Evolutionary conservation across 1,139 yeast species (phyloP), one percentile per base, ranked within the genome.

Genomic region (Yamadazyma dendronema): DNA sequence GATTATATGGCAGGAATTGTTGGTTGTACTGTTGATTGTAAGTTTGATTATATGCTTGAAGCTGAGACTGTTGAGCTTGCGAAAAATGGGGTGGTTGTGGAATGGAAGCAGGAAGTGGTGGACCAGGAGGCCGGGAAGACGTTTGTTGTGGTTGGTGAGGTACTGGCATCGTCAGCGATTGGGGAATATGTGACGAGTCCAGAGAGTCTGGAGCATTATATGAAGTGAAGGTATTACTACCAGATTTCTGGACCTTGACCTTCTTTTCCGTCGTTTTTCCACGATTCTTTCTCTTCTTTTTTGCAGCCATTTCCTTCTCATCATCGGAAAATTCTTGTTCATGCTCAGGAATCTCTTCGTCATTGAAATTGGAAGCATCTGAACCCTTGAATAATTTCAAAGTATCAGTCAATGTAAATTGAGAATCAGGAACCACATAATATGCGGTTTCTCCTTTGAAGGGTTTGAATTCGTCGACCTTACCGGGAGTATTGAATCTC

Each of bases 261-360:
- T 37, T 46, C 57, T 46, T 53, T 13, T 48, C 63, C 36, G 59
- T 65, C 41, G 65, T 67, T 37, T 66, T 62, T 39, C 68, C 72
- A 49, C 69, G 76, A 54, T 77, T 81, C 61, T 77, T 81, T 36
- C 70, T 65, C 14, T 74, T 70, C 51, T 80, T 86, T 52, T 78
- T 79, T 3, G 76, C 74, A 10, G 73, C 75, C 50, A 61, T 52
- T 48, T 90, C 97, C 49, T 74, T 74, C 56, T 90, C 97, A 60
- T 92, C 97, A 54, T 92, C 97, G 0, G 96, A 87, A 49, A 83
- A 92, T 52, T 92, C 97, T 56, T 88, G 96, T 56, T 92, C 97
- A 28, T 85, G 95, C 49, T 80, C 87, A 0, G 96, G 90, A 17
- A 90, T 62, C 52, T 92, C 99, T 63, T 92, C 98, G 59, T 92